phyloP scores from a whole-genome alignment of 2,329 filamentous ascomycete genomes.

The Bretziella fagacearum region DNA sequence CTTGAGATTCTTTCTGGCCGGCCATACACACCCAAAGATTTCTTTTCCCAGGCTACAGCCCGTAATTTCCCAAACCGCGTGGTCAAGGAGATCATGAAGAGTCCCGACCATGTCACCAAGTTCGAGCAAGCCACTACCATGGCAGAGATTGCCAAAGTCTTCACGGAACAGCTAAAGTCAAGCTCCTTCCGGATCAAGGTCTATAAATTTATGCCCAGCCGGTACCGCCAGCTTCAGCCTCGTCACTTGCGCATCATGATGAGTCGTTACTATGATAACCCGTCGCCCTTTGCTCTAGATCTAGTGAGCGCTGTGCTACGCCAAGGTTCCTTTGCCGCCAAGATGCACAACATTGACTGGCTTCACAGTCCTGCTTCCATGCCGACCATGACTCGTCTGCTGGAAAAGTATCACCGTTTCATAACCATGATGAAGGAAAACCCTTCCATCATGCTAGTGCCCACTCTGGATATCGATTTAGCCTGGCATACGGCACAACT shows the following conservation, averaged over 20 bases:
- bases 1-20: slow-evolving; percentile 36
- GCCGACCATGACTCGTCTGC: slow-evolving; percentile 46
- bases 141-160: background rate
- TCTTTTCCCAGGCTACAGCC: slow-evolving; percentile 2
- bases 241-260: slow-evolving; percentile 44
- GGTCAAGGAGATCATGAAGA: background rate
- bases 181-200: background rate
- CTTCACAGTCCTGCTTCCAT: slow-evolving; percentile 50
- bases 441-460: slow-evolving; percentile 37
- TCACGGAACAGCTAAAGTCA: background rate
- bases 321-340: slow-evolving; percentile 49
- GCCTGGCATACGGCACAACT: slow-evolving; percentile 74
- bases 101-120: background rate
- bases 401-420: slow-evolving; percentile 50
- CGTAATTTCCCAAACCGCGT: slow-evolving; percentile 37
- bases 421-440: slow-evolving; percentile 37
- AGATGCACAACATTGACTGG: slow-evolving; percentile 65
- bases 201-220: background rate
- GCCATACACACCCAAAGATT: slow-evolving; percentile 20
- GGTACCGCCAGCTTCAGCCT: background rate
- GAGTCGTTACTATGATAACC: slow-evolving; percentile 53
- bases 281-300: slow-evolving; percentile 46
- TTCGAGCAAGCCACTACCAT: slow-evolving; percentile 27
- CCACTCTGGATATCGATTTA: slow-evolving; percentile 58
- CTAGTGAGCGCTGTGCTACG: slow-evolving; percentile 47